These are phyloP conservation scores for Poa pratensis DNA, from an alignment of 176 grass and related monocot species.

Conservation along the genomic window DNA sequence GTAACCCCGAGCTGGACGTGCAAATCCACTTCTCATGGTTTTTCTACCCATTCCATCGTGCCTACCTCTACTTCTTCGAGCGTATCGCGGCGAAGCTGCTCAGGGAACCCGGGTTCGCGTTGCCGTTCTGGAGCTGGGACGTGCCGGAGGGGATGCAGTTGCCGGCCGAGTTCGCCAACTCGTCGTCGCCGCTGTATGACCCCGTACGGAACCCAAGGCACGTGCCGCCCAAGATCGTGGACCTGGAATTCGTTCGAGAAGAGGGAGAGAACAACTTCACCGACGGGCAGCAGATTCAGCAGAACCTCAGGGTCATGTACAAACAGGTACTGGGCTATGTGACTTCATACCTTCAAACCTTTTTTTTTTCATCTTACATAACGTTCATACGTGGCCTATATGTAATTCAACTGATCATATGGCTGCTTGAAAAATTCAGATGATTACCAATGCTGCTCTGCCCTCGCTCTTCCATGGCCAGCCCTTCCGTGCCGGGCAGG, in stretches of 20 bases:
- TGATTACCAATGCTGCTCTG: slow-evolving; percentile 21
- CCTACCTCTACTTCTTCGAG: slow-evolving; percentile 77
- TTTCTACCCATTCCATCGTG: slow-evolving; percentile 69
- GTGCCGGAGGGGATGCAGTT: slow-evolving; percentile 61
- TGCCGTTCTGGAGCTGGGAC: slow-evolving; percentile 66
- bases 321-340: slow-evolving; percentile 31
- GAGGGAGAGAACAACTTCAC: slow-evolving; percentile 27
- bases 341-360: not conserved
- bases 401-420: too few species aligned
- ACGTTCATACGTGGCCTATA: too few species aligned
- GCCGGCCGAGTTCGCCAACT: slow-evolving; percentile 40
- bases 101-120: slow-evolving; percentile 45
- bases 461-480: slow-evolving; percentile 50
- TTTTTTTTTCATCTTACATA: too few species aligned
- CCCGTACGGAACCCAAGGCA: slow-evolving; percentile 31
- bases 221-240: slow-evolving; percentile 36
- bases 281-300: slow-evolving; percentile 23
- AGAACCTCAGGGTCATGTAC: slow-evolving; percentile 55
- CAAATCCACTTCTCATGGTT: slow-evolving; percentile 69
- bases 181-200: slow-evolving; percentile 50
- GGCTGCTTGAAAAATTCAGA: slow-evolving; percentile 25
- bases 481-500: slow-evolving; percentile 40
- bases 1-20: not conserved
- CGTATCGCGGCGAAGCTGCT: slow-evolving; percentile 64
- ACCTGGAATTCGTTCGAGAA: slow-evolving; percentile 19